Percentiles rank a stretch among this genome's conserved stretches.
Evolutionary conservation across 1,284 basidiomycete genomes (phyloP).

Genomic region (Macrocystidia cucumis): DNA sequence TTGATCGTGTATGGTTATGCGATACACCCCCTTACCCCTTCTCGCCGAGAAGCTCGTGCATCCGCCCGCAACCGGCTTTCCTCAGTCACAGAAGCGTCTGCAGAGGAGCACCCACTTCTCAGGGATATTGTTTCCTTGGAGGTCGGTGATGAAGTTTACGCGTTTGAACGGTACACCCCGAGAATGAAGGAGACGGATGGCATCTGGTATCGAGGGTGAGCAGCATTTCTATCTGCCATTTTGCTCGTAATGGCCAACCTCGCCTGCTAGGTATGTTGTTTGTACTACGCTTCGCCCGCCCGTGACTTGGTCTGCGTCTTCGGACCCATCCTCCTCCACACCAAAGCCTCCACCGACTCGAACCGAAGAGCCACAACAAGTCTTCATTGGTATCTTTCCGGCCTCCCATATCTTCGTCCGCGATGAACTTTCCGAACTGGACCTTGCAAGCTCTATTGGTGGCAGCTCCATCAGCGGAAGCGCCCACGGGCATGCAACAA

Average conservation of each 20-base stretch:
- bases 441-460: slow-evolving; percentile 47
- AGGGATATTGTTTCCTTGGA: slow-evolving; percentile 76
- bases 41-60: slow-evolving; percentile 63
- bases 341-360: slow-evolving; percentile 49
- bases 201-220: slow-evolving; percentile 86
- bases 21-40: slow-evolving; percentile 68
- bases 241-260: slow-evolving; percentile 8
- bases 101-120: slow-evolving; percentile 56
- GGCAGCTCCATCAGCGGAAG: slow-evolving; percentile 24
- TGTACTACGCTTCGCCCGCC: slow-evolving; percentile 70
- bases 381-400: slow-evolving; percentile 95
- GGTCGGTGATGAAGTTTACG: slow-evolving; percentile 95
- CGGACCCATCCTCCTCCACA: slow-evolving; percentile 38
- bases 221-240: slow-evolving; percentile 14
- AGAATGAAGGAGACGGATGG: slow-evolving; percentile 67
- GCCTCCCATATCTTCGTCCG: slow-evolving; percentile 86
- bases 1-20: slow-evolving; percentile 81
- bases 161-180: slow-evolving; percentile 84
- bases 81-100: slow-evolving; percentile 61
- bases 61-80: slow-evolving; percentile 59
- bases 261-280: slow-evolving; percentile 73
- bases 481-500: slow-evolving; percentile 19
- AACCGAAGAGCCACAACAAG: slow-evolving; percentile 72
- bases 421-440: slow-evolving; percentile 80
- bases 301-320: slow-evolving; percentile 43